Conservation (phyloP, 495 filamentous ascomycete genomes). For the Penicillium steckii region DNA sequence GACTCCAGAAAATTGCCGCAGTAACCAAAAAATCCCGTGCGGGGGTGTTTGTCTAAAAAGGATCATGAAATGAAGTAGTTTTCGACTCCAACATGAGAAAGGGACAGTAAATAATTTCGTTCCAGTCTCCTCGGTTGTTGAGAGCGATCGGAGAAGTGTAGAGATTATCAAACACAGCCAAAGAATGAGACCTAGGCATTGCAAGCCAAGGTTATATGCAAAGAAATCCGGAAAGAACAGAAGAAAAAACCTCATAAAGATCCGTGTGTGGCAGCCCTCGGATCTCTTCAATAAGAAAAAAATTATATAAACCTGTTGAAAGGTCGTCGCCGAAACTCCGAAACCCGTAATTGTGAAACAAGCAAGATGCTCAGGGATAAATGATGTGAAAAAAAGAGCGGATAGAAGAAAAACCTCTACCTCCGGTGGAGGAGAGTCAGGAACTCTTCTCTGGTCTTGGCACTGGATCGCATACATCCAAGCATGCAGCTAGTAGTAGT, state of each 20-base stretch:
- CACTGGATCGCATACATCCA: slow-evolving; percentile 86
- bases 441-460: slow-evolving; percentile 94
- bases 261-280: slow-evolving; percentile 7
- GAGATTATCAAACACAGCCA: background rate
- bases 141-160: background rate
- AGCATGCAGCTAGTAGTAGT: slow-evolving; percentile 97
- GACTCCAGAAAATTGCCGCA: slow-evolving; percentile 5
- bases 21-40: slow-evolving; percentile 8
- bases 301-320: slow-evolving; percentile 34
- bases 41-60: slow-evolving; percentile 17
- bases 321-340: slow-evolving; percentile 43
- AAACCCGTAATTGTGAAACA: slow-evolving; percentile 29
- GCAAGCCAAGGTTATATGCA: slow-evolving; percentile 14
- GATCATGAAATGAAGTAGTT: slow-evolving; percentile 11
- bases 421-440: slow-evolving; percentile 72
- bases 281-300: slow-evolving; percentile 9
- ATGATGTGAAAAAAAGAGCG: slow-evolving; percentile 3
- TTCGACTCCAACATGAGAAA: slow-evolving; percentile 1
- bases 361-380: background rate
- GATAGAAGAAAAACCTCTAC: slow-evolving; percentile 20
- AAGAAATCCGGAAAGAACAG: slow-evolving; percentile 1
- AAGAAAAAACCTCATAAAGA: background rate
- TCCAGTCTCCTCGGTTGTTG: background rate
- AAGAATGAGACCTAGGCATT: background rate
- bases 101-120: background rate